Conservation (phyloP, 306 rosid genomes). For the Trichosanthes cucumerina region DNA sequence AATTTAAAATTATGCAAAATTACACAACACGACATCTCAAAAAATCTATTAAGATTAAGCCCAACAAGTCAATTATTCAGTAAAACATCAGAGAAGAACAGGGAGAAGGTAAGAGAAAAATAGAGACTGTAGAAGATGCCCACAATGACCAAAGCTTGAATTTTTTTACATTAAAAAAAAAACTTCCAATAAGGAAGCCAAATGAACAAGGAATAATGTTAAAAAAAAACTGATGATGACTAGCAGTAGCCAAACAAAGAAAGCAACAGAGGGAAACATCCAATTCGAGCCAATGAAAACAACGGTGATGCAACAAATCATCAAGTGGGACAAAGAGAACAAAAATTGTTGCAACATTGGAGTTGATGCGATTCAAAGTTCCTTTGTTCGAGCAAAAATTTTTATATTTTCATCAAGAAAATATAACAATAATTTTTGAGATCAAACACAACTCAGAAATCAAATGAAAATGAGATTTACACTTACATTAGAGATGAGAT, state of each 20-base stretch:
- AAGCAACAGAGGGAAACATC: neutral
- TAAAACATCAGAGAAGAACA: neutral
- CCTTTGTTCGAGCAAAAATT: neutral
- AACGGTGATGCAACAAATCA: neutral
- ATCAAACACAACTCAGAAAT: too few relatives aligned
- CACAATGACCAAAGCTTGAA: neutral
- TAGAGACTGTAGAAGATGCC: neutral
- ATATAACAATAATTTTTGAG: too few relatives aligned
- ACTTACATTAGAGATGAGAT: too few relatives aligned
- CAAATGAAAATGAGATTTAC: too few relatives aligned
- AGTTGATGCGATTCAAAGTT: neutral
- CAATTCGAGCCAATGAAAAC: neutral
- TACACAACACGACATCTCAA: neutral
- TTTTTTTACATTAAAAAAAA: neutral
- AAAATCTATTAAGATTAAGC: neutral
- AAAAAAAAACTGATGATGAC: too few relatives aligned
- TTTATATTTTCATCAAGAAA: too few relatives aligned
- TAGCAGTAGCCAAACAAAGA: neutral
- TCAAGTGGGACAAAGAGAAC: constrained; percentile 6
- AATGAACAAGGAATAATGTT: neutral
- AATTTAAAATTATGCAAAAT: neutral
- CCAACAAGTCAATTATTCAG: neutral
- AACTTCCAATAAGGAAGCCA: neutral
- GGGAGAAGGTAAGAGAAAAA: neutral
- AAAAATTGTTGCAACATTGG: neutral